phyloP scores from a whole-genome alignment of 2,329 filamentous ascomycete species.

The Curvularia spicifera region DNA sequence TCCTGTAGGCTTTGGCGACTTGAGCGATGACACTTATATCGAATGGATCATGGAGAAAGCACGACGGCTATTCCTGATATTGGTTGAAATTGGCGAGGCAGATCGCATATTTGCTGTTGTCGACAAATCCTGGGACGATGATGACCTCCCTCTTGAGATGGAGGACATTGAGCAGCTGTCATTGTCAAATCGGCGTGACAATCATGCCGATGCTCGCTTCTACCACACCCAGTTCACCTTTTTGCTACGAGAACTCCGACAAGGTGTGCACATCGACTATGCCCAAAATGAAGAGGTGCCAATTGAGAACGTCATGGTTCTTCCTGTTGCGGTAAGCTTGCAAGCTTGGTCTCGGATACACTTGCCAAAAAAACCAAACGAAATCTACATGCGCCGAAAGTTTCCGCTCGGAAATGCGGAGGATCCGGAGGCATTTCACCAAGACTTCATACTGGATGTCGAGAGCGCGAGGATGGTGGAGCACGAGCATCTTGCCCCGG shows the following conservation, averaged over 20 bases:
- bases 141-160: constrained; percentile 71
- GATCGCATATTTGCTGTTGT: constrained; percentile 78
- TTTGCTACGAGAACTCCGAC: constrained; percentile 67
- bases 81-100: constrained; percentile 71
- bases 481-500: constrained; percentile 73
- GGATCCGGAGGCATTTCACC: constrained; percentile 37
- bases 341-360: constrained; percentile 66
- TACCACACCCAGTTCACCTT: constrained; percentile 74
- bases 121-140: constrained; percentile 78
- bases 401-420: constrained; percentile 58
- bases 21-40: constrained; percentile 77
- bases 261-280: constrained; percentile 68
- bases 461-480: constrained; percentile 64
- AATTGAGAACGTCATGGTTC: constrained; percentile 68
- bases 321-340: constrained; percentile 56
- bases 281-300: constrained; percentile 72
- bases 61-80: constrained; percentile 72
- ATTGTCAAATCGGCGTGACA: constrained; percentile 65
- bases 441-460: constrained; percentile 67
- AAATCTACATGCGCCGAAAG: constrained; percentile 64
- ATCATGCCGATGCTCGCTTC: constrained; percentile 71
- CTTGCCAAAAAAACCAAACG: constrained; percentile 66
- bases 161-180: constrained; percentile 70
- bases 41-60: constrained; percentile 77
- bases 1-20: constrained; percentile 70